A percentile compares a stretch with the other conserved stretches of the same genome.
These are phyloP conservation scores for Daldinia grandis DNA, from an alignment of 495 filamentous ascomycete genomes.

Conservation along the genomic window DNA sequence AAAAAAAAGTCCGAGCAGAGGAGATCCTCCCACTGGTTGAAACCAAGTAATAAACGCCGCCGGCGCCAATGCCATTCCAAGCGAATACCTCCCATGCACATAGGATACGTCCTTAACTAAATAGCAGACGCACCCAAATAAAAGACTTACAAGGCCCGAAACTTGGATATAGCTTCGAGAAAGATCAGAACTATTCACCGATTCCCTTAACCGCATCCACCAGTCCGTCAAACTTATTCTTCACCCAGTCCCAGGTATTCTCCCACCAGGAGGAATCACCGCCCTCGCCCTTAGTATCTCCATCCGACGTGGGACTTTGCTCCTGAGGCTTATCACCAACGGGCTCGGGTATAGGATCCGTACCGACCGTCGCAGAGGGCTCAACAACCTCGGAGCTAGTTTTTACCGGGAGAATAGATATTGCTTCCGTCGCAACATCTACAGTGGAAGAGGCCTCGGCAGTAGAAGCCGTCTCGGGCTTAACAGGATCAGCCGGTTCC, in stretches of 20 bases:
- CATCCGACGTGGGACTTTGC: constrained; percentile 35
- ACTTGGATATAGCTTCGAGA: neutral
- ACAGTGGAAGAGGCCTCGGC: constrained; percentile 22
- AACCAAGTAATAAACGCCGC: neutral
- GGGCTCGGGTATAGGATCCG: constrained; percentile 20
- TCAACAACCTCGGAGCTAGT: constrained; percentile 9
- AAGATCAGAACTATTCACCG: neutral
- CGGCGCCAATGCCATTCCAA: neutral
- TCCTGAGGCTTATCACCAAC: constrained; percentile 12
- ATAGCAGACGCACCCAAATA: neutral
- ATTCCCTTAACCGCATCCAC: constrained; percentile 50
- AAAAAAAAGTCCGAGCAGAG: neutral
- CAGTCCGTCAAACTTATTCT: constrained; percentile 53
- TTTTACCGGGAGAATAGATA: constrained; percentile 24
- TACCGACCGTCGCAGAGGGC: constrained; percentile 26
- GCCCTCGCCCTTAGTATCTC: constrained; percentile 15
- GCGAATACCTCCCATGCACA: neutral
- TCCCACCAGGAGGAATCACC: constrained; percentile 39
- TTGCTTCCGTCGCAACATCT: constrained; percentile 16
- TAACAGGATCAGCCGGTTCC: constrained; percentile 47
- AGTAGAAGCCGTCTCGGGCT: constrained; percentile 9
- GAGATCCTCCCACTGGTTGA: neutral
- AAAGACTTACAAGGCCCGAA: neutral
- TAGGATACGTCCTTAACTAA: neutral
- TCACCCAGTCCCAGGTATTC: constrained; percentile 59